phyloP scores from a whole-genome alignment of 1,284 basidiomycete species.

The Blastosporella zonata region DNA sequence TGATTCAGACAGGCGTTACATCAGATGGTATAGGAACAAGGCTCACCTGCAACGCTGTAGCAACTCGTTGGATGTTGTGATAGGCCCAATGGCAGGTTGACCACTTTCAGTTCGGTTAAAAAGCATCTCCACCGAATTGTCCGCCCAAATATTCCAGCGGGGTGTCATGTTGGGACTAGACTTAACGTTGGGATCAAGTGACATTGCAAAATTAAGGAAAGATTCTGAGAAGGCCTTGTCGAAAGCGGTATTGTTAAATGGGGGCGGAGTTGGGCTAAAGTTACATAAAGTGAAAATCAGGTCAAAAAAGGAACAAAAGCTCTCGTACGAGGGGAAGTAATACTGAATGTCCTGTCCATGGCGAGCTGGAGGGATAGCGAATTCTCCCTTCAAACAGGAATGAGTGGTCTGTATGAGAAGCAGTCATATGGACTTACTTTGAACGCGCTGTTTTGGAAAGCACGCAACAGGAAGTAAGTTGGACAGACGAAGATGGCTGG shows the following conservation, averaged over 20 bases:
- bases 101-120: conserved; percentile 23
- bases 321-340: conserved; percentile 28
- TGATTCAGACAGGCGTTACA: too few relatives aligned
- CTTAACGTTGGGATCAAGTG: conserved; percentile 37
- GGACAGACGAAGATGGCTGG: conserved; percentile 34
- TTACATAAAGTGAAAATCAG: background rate
- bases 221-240: conserved; percentile 36
- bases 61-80: conserved; percentile 16
- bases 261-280: conserved; percentile 4
- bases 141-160: conserved; percentile 18
- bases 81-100: conserved; percentile 15
- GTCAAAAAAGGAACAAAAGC: background rate
- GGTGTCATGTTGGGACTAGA: conserved; percentile 23
- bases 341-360: conserved; percentile 29
- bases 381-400: conserved; percentile 30
- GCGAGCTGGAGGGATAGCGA: conserved; percentile 30
- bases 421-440: conserved; percentile 21
- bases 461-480: conserved; percentile 27
- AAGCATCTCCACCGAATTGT: conserved; percentile 21
- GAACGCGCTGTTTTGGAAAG: conserved; percentile 24
- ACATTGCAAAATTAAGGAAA: conserved; percentile 37
- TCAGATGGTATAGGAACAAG: too few relatives aligned
- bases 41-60: conserved; percentile 22
- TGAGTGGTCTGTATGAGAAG: too few relatives aligned
- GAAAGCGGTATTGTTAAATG: conserved; percentile 33